These are phyloP conservation scores for Phytophthora ramorum DNA, from an alignment of 352 stramenopile species.

Conservation along the genomic window DNA sequence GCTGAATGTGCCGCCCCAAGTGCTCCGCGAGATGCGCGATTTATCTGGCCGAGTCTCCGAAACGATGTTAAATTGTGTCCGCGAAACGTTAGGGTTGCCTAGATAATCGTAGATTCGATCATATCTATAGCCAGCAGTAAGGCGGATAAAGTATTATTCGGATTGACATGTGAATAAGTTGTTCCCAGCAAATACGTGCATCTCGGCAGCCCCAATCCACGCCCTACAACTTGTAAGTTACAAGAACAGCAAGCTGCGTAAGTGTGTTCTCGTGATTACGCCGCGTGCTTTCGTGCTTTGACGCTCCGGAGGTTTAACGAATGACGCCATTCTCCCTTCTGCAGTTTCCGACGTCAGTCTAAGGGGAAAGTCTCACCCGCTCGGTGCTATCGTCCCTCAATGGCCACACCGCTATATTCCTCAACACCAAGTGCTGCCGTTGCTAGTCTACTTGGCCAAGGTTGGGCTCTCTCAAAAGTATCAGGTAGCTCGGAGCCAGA, in stretches of 20 bases:
- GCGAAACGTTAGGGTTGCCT: slow-evolving; percentile 19
- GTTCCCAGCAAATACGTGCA: too few relatives aligned
- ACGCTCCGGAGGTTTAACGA: background rate
- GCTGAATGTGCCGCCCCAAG: slow-evolving; percentile 30
- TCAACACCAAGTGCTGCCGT: background rate
- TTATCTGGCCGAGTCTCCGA: slow-evolving; percentile 25
- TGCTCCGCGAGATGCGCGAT: slow-evolving; percentile 37
- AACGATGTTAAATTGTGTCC: slow-evolving; percentile 34
- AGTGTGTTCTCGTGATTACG: background rate
- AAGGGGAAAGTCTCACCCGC: background rate
- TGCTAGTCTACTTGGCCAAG: background rate
- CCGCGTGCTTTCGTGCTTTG: background rate
- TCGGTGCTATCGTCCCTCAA: background rate
- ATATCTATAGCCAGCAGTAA: background rate
- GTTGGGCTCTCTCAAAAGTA: background rate
- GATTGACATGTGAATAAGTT: too few relatives aligned
- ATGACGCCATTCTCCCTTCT: slow-evolving; percentile 2
- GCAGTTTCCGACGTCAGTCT: background rate
- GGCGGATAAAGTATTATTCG: too few relatives aligned
- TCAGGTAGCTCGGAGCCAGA: background rate
- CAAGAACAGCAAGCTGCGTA: background rate
- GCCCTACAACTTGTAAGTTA: too few relatives aligned
- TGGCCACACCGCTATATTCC: background rate
- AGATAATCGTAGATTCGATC: slow-evolving; percentile 2
- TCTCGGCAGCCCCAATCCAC: background rate